Conservation (phyloP, 2,329 filamentous ascomycete genomes). For the Fusarium siculi region DNA sequence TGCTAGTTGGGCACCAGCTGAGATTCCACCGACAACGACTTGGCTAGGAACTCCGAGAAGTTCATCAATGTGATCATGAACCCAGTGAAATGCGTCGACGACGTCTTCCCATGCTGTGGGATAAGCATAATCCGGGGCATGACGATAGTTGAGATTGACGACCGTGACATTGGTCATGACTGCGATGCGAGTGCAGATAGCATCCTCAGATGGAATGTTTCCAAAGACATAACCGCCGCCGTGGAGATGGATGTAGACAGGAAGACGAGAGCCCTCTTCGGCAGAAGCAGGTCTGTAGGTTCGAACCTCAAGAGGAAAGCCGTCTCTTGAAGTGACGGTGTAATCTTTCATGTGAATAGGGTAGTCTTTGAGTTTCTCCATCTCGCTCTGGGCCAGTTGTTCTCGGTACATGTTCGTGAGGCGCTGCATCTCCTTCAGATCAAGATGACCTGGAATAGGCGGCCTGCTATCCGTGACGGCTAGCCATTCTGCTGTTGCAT, state of each 20-base stretch:
- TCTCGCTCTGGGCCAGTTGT: background rate
- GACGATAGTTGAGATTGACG: conserved; percentile 67
- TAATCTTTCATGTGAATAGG: conserved; percentile 50
- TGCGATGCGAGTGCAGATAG: conserved; percentile 60
- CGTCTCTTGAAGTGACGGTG: conserved; percentile 30
- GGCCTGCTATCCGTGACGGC: conserved; percentile 43
- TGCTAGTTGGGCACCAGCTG: conserved; percentile 58
- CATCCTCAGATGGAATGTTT: conserved; percentile 63
- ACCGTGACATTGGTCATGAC: conserved; percentile 56
- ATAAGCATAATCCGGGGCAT: conserved; percentile 64
- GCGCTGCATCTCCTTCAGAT: conserved; percentile 26
- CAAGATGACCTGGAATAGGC: background rate
- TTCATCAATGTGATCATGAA: conserved; percentile 49
- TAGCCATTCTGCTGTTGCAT: conserved; percentile 56
- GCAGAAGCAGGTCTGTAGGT: conserved; percentile 33
- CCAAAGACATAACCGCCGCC: conserved; percentile 69
- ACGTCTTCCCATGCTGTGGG: conserved; percentile 64
- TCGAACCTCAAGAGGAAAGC: conserved; percentile 27
- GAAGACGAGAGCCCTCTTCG: conserved; percentile 51
- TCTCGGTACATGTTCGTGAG: conserved; percentile 32
- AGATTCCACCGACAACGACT: conserved; percentile 60
- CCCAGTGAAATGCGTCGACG: conserved; percentile 66
- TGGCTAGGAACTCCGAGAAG: conserved; percentile 18
- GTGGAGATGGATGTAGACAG: conserved; percentile 63
- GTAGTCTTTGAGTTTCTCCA: conserved; percentile 2